Percentiles rank a stretch among this genome's conserved stretches.
These are phyloP conservation scores for Fusarium xylarioides DNA, from an alignment of 2,329 filamentous ascomycete species.

Conservation along the genomic window DNA sequence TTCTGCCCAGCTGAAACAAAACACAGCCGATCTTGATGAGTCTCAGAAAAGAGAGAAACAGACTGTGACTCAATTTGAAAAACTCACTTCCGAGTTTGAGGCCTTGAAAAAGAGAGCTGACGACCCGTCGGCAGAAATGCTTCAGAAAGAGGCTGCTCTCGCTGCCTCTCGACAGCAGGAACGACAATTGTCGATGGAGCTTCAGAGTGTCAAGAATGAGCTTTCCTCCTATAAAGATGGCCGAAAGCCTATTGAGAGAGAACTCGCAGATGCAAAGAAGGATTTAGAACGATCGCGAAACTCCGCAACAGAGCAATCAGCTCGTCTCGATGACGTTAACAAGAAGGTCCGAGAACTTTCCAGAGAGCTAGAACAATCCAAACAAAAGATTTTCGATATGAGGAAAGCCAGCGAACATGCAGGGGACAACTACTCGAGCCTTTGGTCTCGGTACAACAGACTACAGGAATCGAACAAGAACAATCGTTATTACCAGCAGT, in stretches of 20 bases:
- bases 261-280: not conserved
- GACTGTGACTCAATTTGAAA: not conserved
- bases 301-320: not conserved
- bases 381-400: not conserved
- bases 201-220: not conserved
- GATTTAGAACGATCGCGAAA: not conserved
- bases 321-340: not conserved
- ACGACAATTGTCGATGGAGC: not conserved
- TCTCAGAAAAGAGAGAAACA: not conserved
- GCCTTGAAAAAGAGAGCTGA: not conserved
- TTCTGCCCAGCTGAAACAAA: not conserved
- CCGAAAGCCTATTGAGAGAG: not conserved
- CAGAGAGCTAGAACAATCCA: not conserved
- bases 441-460: not conserved
- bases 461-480: not conserved
- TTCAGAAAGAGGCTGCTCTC: conserved; percentile 3
- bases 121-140: not conserved
- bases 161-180: not conserved
- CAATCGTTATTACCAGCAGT: not conserved
- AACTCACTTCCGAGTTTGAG: not conserved
- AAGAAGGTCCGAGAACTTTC: not conserved
- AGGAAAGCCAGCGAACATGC: not conserved
- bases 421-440: not conserved
- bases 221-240: not conserved
- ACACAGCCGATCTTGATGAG: not conserved